Base-by-base conservation (phyloP, 768 basidiomycete genomes). In the Amanita pseudoporphyria region DNA sequence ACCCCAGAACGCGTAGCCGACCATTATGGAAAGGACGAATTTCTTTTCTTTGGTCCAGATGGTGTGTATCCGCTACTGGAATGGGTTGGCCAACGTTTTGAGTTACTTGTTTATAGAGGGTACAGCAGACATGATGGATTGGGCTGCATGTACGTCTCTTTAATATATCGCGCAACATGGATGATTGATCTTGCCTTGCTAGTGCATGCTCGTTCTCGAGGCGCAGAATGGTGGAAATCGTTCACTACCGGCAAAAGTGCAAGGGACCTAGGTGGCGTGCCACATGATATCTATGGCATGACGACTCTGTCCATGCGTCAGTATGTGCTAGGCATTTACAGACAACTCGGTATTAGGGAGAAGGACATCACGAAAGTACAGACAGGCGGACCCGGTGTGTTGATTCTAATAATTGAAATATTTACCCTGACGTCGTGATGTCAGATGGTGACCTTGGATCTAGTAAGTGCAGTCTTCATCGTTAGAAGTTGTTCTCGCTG, bases 101-200 rank as follows among this genome's bases (percentile, higher is more conserved):
- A 32, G 14, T 47, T 35, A 12, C 18, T 53, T 19, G 32, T 16
- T 24, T 18, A 24, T 57, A 84, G 84, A 93, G 79, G 93, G 94
- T 42, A 97, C 96, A 21, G 95, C 96, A 33, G 92, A 94, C 54
- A 87, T 96, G 84, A 98, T 99, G 96, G 96, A 97, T 71, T 98
- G 96, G 96, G 95, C 95, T 32, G 94, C 94, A 22, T 58, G 87
- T 87, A 69, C 58, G 84, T 65, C 19, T 18, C 6, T 43, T 56
- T 24, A 16, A 37, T 37, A n/a, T 9, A 9, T 12, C n/a, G 13
- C 13, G 28, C 35, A 26, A 33, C 14, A 9, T 24, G 33, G 40
- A 47, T 53, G 36, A 52, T 38, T 52, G 22, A 60, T 24, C 33
- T 9, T 5, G 42, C 18, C 53, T n/a, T 35, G 41, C 24, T 56